These are phyloP conservation scores for Ochetophila trinervis DNA, from an alignment of 306 rosid genomes.

Conservation along the genomic window DNA sequence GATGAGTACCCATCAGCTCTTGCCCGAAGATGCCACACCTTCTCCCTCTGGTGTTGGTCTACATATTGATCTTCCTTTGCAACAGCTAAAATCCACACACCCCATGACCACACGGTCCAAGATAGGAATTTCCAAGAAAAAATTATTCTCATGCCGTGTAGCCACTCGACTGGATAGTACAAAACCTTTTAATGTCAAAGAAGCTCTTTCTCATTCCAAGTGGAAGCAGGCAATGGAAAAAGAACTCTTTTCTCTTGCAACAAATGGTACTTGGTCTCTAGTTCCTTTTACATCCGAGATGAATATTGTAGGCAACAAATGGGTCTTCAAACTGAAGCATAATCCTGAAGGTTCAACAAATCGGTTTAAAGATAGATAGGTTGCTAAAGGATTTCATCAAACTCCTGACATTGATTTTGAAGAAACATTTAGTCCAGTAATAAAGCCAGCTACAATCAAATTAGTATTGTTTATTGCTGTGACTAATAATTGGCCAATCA, in stretches of 20 bases:
- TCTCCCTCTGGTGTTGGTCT: too few species aligned
- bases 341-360: background rate
- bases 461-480: background rate
- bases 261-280: background rate
- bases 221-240: background rate
- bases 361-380: background rate
- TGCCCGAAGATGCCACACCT: too few species aligned
- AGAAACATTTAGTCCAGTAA: background rate
- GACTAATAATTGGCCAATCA: background rate
- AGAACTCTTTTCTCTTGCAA: background rate
- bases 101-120: background rate
- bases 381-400: background rate
- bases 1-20: too few species aligned
- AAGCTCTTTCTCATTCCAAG: background rate
- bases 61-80: too few species aligned
- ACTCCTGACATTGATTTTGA: background rate
- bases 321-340: background rate
- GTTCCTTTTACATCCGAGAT: background rate
- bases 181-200: too few species aligned
- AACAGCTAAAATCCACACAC: too few species aligned
- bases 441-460: background rate
- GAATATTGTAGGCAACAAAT: background rate
- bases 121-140: background rate
- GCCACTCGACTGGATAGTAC: too few species aligned
- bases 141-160: background rate